phyloP scores from a whole-genome alignment of 495 filamentous ascomycete species.

The Podospora bellae-mahoneyi region DNA sequence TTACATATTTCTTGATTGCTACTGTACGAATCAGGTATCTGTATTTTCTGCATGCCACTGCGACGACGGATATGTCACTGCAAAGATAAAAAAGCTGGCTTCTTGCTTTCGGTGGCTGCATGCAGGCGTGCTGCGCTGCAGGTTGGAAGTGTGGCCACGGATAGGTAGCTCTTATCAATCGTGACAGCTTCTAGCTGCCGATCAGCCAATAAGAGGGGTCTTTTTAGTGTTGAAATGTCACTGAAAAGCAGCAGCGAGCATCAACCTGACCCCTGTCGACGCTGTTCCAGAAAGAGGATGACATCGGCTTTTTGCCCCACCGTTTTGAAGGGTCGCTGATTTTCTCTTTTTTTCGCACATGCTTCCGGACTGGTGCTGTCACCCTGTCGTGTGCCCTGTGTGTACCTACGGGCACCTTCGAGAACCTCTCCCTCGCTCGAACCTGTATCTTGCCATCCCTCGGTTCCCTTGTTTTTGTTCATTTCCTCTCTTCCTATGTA shows the following conservation, averaged over 20 bases:
- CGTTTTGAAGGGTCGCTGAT: not conserved
- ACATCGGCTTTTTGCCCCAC: not conserved
- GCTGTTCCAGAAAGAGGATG: not conserved
- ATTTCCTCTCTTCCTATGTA: not conserved
- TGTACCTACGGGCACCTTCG: not conserved
- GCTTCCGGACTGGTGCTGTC: not conserved
- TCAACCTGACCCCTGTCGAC: not conserved
- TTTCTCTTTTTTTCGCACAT: not conserved
- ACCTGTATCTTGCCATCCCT: not conserved
- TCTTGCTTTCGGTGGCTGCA: not conserved
- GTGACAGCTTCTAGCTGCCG: not conserved
- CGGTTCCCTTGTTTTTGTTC: not conserved
- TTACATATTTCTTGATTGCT: not conserved
- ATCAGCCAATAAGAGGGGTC: not conserved
- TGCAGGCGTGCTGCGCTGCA: not conserved
- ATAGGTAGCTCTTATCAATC: not conserved
- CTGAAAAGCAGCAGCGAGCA: not conserved
- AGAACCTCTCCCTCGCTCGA: not conserved
- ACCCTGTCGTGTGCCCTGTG: not conserved
- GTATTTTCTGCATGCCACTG: not conserved
- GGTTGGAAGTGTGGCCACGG: not conserved
- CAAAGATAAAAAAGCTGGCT: not conserved
- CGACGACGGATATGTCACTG: not conserved
- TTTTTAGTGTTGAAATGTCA: not conserved
- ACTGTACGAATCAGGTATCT: not conserved